These are phyloP conservation scores for Fraxinus velutina DNA, from an alignment of 305 asterid species.

Conservation along the genomic window DNA sequence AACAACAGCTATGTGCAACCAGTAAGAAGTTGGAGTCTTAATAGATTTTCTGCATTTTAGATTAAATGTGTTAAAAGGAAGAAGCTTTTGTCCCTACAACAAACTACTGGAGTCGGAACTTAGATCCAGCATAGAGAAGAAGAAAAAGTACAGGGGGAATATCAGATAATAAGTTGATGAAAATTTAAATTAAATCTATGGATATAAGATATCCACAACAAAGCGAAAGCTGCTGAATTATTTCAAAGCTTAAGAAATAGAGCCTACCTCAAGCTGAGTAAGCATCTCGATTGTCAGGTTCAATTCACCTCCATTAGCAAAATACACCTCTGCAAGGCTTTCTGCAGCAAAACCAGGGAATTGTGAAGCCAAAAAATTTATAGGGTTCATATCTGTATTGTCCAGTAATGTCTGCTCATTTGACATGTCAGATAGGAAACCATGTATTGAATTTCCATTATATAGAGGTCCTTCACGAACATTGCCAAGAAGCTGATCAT, in stretches of 20 bases:
- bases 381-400: conserved; percentile 43
- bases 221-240: background rate
- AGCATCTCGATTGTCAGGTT: conserved; percentile 82
- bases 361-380: conserved; percentile 72
- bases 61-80: background rate
- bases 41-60: background rate
- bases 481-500: conserved; percentile 50
- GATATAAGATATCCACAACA: background rate
- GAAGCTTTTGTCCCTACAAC: background rate
- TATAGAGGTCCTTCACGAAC: conserved; percentile 41
- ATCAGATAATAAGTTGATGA: background rate
- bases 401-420: conserved; percentile 56
- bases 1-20: background rate
- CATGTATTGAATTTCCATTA: conserved; percentile 45
- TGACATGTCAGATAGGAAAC: conserved; percentile 47
- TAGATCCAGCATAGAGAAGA: background rate
- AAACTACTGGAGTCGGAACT: background rate
- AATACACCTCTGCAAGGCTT: conserved; percentile 75
- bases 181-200: background rate
- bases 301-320: conserved; percentile 75
- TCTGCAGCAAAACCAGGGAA: conserved; percentile 87
- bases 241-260: conserved; percentile 13
- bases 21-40: background rate
- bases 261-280: conserved; percentile 81
- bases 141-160: background rate